These are phyloP conservation scores for Taxillus chinensis DNA, from an alignment of 164 flowering plant genomes.

Conservation along the genomic window DNA sequence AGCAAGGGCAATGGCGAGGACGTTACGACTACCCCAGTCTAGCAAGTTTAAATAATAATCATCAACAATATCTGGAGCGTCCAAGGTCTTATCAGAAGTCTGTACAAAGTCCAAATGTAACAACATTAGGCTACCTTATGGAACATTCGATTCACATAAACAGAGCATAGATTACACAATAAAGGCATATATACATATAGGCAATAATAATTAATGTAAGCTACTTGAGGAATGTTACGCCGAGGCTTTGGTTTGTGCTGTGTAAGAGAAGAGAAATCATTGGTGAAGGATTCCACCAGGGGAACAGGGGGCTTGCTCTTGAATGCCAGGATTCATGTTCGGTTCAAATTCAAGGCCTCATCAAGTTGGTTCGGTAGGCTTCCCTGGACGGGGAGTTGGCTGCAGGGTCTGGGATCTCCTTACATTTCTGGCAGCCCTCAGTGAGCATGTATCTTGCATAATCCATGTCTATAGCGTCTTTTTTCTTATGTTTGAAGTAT, in stretches of 20 bases:
- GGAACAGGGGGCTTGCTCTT: conserved; percentile 44
- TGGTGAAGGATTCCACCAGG: conserved; percentile 18
- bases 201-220: conserved; percentile 1
- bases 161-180: not conserved
- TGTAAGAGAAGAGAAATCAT: conserved; percentile 15
- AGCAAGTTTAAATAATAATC: conserved; percentile 55
- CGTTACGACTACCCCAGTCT: conserved; percentile 56
- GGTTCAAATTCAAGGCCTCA: conserved; percentile 33
- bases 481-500: too few species aligned
- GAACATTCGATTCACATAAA: not conserved
- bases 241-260: conserved; percentile 28
- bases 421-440: conserved; percentile 27
- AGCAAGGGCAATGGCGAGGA: conserved; percentile 52
- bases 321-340: conserved; percentile 46
- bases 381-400: conserved; percentile 33
- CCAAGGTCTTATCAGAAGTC: conserved; percentile 57
- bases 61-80: conserved; percentile 55
- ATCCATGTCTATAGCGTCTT: conserved; percentile 50
- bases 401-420: conserved; percentile 27
- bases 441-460: conserved; percentile 37
- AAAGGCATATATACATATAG: not conserved
- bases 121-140: too few species aligned
- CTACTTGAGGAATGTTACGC: conserved; percentile 46
- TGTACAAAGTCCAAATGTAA: conserved; percentile 11
- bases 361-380: conserved; percentile 40